Conservation (phyloP, 1,139 yeast genomes). For the Debaryomyces psychrophilus region DNA sequence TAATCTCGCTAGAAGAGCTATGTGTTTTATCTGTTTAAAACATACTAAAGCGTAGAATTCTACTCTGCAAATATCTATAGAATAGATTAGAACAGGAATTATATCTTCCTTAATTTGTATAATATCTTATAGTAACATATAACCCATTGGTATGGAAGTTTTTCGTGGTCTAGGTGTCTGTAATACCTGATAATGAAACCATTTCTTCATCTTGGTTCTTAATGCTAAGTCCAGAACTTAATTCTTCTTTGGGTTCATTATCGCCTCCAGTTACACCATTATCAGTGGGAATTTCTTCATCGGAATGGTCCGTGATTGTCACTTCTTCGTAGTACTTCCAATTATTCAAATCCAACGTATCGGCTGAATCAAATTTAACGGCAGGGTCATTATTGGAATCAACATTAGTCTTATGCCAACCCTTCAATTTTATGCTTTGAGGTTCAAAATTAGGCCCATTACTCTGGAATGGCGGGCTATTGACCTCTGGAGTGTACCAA, state of each 20-base stretch:
- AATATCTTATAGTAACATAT: neutral
- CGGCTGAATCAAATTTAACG: conserved; percentile 22
- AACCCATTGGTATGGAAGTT: neutral
- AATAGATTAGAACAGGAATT: conserved; percentile 1
- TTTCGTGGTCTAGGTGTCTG: conserved; percentile 3
- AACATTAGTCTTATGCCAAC: conserved; percentile 41
- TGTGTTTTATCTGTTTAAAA: conserved; percentile 53
- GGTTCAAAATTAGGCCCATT: conserved; percentile 9
- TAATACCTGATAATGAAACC: conserved; percentile 24
- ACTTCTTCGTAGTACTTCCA: conserved; percentile 32
- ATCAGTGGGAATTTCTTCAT: conserved; percentile 9
- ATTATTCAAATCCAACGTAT: conserved; percentile 33
- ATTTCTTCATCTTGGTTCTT: conserved; percentile 22
- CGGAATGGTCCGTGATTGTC: conserved; percentile 15
- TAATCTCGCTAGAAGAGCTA: conserved; percentile 55
- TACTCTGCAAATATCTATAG: conserved; percentile 1
- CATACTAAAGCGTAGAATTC: conserved; percentile 4
- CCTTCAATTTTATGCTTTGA: conserved; percentile 34
- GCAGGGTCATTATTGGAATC: conserved; percentile 21
- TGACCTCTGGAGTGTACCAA: conserved; percentile 40
- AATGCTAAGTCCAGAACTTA: conserved; percentile 24
- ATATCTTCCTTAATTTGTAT: neutral
- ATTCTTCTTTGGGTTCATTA: conserved; percentile 16
- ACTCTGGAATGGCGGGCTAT: neutral
- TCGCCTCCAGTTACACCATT: neutral